These are phyloP conservation scores for Trichoderma sp. DNA, from an alignment of 2,329 filamentous ascomycete genomes.

Conservation along the genomic window DNA sequence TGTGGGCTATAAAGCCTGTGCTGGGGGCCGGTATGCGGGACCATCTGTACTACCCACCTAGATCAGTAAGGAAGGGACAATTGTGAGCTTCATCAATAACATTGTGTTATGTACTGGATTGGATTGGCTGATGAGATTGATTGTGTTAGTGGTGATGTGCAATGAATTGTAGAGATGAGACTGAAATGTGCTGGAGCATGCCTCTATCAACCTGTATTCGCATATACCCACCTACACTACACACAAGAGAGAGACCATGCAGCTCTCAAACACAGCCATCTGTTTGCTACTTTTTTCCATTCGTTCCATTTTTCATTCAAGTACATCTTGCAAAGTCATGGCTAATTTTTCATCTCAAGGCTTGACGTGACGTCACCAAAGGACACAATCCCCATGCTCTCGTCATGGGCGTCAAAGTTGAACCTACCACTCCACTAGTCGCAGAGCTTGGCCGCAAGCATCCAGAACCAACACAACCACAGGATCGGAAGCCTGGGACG, in stretches of 20 bases:
- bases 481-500: background rate
- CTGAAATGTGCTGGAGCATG: background rate
- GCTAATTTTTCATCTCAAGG: background rate
- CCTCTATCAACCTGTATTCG: background rate
- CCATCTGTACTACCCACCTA: background rate
- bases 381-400: background rate
- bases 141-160: background rate
- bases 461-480: background rate
- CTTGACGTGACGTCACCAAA: conserved; percentile 20
- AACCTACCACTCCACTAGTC: conserved; percentile 2
- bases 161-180: background rate
- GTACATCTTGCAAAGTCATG: background rate
- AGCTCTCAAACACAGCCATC: background rate
- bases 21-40: background rate
- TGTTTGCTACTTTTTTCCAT: background rate
- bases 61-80: background rate
- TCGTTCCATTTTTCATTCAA: background rate
- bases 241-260: background rate
- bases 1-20: background rate
- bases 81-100: background rate
- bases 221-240: background rate
- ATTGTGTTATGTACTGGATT: background rate
- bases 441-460: conserved; percentile 22
- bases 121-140: background rate
- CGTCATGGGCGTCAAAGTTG: conserved; percentile 21